phyloP scores from a whole-genome alignment of 306 rosid genomes.

The Acacia acuminata region DNA sequence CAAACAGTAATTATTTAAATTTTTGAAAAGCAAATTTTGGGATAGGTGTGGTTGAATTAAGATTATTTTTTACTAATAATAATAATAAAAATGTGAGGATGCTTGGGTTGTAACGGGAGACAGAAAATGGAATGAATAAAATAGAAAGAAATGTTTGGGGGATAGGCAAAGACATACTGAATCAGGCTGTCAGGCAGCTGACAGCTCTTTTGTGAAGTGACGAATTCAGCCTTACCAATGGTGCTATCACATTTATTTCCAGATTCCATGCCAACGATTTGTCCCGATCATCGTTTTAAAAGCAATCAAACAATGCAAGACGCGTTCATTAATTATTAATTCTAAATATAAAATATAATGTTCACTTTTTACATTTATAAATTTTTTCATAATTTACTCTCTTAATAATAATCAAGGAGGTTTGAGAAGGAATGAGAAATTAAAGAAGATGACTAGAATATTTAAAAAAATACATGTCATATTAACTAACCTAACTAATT shows the following conservation, averaged over 20 bases:
- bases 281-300: background rate
- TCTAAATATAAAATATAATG: too few species aligned
- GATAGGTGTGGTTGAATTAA: background rate
- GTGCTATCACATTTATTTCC: background rate
- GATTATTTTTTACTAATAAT: too few species aligned
- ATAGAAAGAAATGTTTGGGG: background rate
- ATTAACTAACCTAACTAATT: too few species aligned
- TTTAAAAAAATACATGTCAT: too few species aligned
- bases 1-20: too few species aligned
- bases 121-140: slow-evolving; percentile 25
- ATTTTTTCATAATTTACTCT: too few species aligned
- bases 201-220: background rate
- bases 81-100: background rate
- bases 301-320: background rate
- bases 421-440: too few species aligned
- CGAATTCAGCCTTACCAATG: slow-evolving; percentile 34
- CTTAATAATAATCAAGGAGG: too few species aligned
- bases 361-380: too few species aligned
- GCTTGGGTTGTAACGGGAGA: background rate
- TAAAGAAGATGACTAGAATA: rapidly evolving
- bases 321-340: too few species aligned
- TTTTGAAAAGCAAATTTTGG: background rate
- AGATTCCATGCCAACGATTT: background rate
- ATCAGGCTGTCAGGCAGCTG: slow-evolving; percentile 34
- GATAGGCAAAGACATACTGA: background rate